Evolutionary conservation across 352 stramenopile genomes (phyloP).

Genomic region (Saprolegnia parasitica): DNA sequence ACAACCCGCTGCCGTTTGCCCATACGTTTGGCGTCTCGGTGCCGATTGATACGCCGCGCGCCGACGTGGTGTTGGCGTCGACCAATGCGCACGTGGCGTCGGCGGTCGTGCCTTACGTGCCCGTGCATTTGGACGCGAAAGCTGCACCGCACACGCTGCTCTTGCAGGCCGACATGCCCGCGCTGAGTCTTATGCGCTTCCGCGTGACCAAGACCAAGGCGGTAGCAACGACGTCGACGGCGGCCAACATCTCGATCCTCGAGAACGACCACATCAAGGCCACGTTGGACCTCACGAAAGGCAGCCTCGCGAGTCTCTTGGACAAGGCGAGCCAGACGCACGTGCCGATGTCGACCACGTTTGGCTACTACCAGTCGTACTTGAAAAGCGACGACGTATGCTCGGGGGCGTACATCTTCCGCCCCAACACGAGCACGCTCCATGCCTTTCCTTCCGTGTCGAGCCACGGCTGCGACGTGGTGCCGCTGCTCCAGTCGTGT

Average conservation of each 20-base stretch:
- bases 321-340: slow-evolving; percentile 73
- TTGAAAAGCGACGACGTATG: slow-evolving; percentile 54
- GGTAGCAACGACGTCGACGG: not conserved
- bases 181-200: slow-evolving; percentile 47
- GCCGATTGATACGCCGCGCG: slow-evolving; percentile 46
- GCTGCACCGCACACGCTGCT: slow-evolving; percentile 57
- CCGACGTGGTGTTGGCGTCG: slow-evolving; percentile 39
- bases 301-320: slow-evolving; percentile 50
- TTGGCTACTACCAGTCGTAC: slow-evolving; percentile 67
- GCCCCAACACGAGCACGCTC: slow-evolving; percentile 75
- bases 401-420: slow-evolving; percentile 97
- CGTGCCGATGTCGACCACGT: slow-evolving; percentile 42
- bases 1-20: slow-evolving; percentile 60
- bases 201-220: slow-evolving; percentile 33
- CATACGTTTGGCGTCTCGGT: slow-evolving; percentile 55
- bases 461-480: slow-evolving; percentile 32
- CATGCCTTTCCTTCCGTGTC: slow-evolving; percentile 38
- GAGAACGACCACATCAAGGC: slow-evolving; percentile 59
- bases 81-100: slow-evolving; percentile 37
- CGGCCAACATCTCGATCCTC: slow-evolving; percentile 34
- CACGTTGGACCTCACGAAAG: slow-evolving; percentile 49
- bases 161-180: slow-evolving; percentile 58
- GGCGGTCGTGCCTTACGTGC: slow-evolving; percentile 50
- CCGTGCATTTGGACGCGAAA: slow-evolving; percentile 46
- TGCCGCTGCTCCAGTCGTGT: slow-evolving; percentile 48